phyloP scores from a whole-genome alignment of 306 rosid genomes.

The Oxytropis ochrocephala region DNA sequence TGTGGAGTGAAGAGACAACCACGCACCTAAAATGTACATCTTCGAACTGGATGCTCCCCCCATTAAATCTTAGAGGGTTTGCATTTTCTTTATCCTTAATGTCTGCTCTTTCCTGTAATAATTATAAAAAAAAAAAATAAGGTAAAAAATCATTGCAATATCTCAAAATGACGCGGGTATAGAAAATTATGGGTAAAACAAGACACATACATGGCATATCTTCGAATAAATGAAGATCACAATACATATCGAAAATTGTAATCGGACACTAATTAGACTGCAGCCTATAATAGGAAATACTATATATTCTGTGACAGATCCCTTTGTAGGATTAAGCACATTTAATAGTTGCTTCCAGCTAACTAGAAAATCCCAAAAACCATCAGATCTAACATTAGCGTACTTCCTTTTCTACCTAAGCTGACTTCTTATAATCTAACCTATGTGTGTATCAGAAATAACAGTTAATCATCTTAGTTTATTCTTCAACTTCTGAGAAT shows the following conservation, averaged over 20 bases:
- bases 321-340: background rate
- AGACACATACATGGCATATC: constrained; percentile 1
- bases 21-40: constrained; percentile 77
- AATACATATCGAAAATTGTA: background rate
- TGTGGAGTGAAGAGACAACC: constrained; percentile 7
- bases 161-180: constrained; percentile 6
- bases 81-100: constrained; percentile 59
- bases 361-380: background rate
- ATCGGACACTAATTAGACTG: background rate
- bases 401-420: background rate
- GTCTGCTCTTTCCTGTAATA: constrained; percentile 74
- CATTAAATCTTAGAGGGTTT: constrained; percentile 55
- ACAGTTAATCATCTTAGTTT: too few relatives aligned
- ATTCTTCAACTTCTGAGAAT: background rate
- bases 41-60: constrained; percentile 70
- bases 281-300: background rate
- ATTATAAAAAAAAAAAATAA: constrained; percentile 7
- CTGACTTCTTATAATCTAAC: background rate
- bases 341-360: background rate
- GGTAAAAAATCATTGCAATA: too few relatives aligned
- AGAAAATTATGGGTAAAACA: constrained; percentile 2
- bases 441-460: background rate
- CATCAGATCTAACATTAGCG: background rate
- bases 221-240: background rate
- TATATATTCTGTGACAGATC: background rate